Conservation (phyloP, 495 filamentous ascomycete genomes). For the Glutinoglossum americanum region DNA sequence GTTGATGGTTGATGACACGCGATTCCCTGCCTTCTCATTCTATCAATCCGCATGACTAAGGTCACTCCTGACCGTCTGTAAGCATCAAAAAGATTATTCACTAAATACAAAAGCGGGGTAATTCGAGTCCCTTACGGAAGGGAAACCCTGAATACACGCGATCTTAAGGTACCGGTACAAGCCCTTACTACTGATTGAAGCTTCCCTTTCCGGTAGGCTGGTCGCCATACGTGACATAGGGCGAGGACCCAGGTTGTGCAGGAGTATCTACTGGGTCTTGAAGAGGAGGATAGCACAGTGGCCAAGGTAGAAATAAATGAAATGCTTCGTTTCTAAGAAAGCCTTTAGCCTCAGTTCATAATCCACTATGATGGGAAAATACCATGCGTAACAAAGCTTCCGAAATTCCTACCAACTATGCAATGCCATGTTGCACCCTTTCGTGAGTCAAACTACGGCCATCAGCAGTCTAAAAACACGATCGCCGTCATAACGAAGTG, state of each 20-base stretch:
- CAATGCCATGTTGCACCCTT: slow-evolving; percentile 97
- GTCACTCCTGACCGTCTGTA: not conserved
- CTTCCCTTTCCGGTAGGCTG: not conserved
- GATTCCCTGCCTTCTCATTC: too few relatives aligned
- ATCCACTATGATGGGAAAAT: not conserved
- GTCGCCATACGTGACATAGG: not conserved
- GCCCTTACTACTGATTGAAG: not conserved
- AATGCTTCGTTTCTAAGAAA: slow-evolving; percentile 81
- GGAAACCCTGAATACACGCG: not conserved
- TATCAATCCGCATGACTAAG: not conserved
- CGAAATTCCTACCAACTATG: slow-evolving; percentile 95
- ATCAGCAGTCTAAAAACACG: not conserved
- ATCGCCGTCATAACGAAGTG: not conserved
- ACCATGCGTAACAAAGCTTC: slow-evolving; percentile 98
- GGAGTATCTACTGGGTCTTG: slow-evolving; percentile 68
- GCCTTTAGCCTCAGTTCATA: slow-evolving; percentile 4
- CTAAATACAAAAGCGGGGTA: not conserved
- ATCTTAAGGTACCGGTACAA: not conserved
- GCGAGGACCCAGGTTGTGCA: not conserved
- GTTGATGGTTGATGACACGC: not conserved
- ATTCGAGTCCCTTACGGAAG: not conserved
- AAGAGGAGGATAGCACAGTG: slow-evolving; percentile 97
- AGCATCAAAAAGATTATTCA: not conserved
- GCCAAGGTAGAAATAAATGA: slow-evolving; percentile 99
- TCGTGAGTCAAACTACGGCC: slow-evolving; percentile 56